Conservation (phyloP, 2,329 filamentous ascomycete species). For the Colletotrichum paranaense region DNA sequence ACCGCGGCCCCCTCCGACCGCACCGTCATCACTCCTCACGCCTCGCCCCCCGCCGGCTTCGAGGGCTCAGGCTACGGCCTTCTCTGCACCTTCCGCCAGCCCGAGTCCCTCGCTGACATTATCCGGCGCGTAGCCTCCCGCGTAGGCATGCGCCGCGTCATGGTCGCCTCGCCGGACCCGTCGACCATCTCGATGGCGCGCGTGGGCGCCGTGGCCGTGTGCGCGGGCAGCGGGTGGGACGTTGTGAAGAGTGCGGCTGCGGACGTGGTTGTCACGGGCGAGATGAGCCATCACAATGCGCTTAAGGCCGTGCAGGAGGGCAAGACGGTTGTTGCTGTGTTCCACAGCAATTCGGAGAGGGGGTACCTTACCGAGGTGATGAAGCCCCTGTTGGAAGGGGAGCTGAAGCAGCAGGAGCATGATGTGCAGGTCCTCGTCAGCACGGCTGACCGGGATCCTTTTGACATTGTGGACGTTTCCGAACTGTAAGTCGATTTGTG, state of each 20-base stretch:
- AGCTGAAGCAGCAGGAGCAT: conserved; percentile 61
- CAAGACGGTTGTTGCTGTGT: conserved; percentile 83
- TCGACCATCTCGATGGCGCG: conserved; percentile 37
- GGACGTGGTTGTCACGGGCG: conserved; percentile 89
- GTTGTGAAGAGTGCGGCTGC: conserved; percentile 78
- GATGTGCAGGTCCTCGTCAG: conserved; percentile 78
- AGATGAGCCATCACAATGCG: conserved; percentile 93
- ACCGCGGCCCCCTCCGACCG: conserved; percentile 47
- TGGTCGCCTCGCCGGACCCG: conserved; percentile 50
- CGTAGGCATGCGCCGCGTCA: conserved; percentile 69
- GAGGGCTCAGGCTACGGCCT: conserved; percentile 65
- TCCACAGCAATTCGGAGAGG: conserved; percentile 94
- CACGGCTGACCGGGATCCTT: conserved; percentile 86
- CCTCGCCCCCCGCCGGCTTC: conserved; percentile 52
- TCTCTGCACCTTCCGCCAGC: conserved; percentile 53
- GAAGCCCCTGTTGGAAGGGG: conserved; percentile 70
- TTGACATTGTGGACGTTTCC: conserved; percentile 74
- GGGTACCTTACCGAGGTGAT: conserved; percentile 82
- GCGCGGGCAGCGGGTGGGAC: conserved; percentile 86
- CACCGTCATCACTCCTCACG: conserved; percentile 58
- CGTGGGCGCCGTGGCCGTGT: conserved; percentile 82
- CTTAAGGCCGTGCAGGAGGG: conserved; percentile 87
- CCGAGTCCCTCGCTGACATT: conserved; percentile 55
- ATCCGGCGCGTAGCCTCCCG: conserved; percentile 71
- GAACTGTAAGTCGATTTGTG: conserved; percentile 42